A percentile compares a stretch with the other conserved stretches of the same genome.
Conservation (phyloP, 2,329 filamentous ascomycete genomes). For the Alternaria angustiovoidea region DNA sequence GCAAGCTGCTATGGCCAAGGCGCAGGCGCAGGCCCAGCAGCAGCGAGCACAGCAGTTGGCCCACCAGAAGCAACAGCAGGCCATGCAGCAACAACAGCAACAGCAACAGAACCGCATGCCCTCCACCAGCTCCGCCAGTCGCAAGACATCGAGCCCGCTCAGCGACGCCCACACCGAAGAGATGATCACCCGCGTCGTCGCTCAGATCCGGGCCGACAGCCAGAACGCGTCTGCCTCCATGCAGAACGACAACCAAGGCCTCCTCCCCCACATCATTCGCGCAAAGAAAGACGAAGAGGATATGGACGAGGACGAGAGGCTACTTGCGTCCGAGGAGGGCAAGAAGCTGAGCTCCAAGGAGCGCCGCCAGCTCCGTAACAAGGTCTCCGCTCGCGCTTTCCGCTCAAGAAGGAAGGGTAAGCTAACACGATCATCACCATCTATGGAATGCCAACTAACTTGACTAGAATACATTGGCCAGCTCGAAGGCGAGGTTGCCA, state of each 20-base stretch:
- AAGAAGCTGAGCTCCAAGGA: slow-evolving; percentile 99
- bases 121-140: slow-evolving; percentile 33
- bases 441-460: slow-evolving; percentile 57
- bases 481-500: slow-evolving; percentile 87
- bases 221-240: slow-evolving; percentile 57
- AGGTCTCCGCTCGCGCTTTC: slow-evolving; percentile 97
- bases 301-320: slow-evolving; percentile 96
- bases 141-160: slow-evolving; percentile 50
- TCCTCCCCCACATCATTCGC: slow-evolving; percentile 73
- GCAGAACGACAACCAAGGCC: slow-evolving; percentile 58
- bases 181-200: slow-evolving; percentile 90
- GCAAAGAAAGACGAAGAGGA: slow-evolving; percentile 95
- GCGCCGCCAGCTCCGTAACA: slow-evolving; percentile 95
- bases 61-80: slow-evolving; percentile 53
- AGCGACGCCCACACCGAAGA: slow-evolving; percentile 71
- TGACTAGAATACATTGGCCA: slow-evolving; percentile 90
- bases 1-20: slow-evolving; percentile 68
- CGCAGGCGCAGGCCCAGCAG: slow-evolving; percentile 46
- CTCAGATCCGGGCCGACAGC: slow-evolving; percentile 85
- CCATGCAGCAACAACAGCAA: slow-evolving; percentile 46
- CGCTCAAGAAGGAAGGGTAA: slow-evolving; percentile 97
- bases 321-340: slow-evolving; percentile 94
- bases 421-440: slow-evolving; percentile 33
- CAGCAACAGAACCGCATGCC: slow-evolving; percentile 43
- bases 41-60: slow-evolving; percentile 55